Conservation (phyloP, 2,329 filamentous ascomycete species). For the Chrysoporthe puriensis region DNA sequence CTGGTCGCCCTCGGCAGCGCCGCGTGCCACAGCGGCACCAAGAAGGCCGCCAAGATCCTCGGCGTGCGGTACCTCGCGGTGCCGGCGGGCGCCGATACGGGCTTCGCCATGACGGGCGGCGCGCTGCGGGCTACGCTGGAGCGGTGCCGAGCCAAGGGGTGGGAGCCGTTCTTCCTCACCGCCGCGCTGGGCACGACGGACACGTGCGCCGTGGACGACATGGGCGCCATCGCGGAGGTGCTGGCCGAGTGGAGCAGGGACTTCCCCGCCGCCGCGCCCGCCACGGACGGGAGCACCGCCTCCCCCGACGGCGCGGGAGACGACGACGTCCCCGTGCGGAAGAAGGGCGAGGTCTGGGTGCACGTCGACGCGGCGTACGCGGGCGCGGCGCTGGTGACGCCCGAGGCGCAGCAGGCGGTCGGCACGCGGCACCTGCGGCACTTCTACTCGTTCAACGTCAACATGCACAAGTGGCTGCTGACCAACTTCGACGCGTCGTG, state of each 20-base stretch:
- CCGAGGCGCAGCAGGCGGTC: conserved; percentile 66
- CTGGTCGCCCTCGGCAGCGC: conserved; percentile 82
- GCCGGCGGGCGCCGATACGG: conserved; percentile 62
- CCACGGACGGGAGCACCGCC: conserved; percentile 25
- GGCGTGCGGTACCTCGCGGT: conserved; percentile 81
- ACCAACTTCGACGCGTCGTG: conserved; percentile 89
- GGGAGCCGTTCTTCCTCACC: conserved; percentile 86
- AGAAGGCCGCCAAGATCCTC: conserved; percentile 84
- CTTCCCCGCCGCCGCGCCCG: conserved; percentile 26
- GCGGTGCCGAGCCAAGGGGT: conserved; percentile 66
- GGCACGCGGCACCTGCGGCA: conserved; percentile 60
- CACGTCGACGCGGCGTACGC: conserved; percentile 95
- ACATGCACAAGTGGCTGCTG: conserved; percentile 97
- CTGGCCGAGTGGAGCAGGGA: conserved; percentile 42
- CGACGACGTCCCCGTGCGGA: conserved; percentile 23
- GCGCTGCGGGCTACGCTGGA: conserved; percentile 65
- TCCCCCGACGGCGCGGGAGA: too few relatives aligned
- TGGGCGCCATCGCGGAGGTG: conserved; percentile 65
- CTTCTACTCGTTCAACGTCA: conserved; percentile 91
- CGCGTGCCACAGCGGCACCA: conserved; percentile 80
- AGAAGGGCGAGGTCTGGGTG: conserved; percentile 71
- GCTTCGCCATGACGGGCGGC: conserved; percentile 71
- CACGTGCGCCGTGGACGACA: conserved; percentile 85
- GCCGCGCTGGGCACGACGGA: conserved; percentile 84
- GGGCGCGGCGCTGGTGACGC: conserved; percentile 79